Conservation (phyloP, 225 moss, liverwort and hornwort genomes). For the Antitrichia curtipendula region DNA sequence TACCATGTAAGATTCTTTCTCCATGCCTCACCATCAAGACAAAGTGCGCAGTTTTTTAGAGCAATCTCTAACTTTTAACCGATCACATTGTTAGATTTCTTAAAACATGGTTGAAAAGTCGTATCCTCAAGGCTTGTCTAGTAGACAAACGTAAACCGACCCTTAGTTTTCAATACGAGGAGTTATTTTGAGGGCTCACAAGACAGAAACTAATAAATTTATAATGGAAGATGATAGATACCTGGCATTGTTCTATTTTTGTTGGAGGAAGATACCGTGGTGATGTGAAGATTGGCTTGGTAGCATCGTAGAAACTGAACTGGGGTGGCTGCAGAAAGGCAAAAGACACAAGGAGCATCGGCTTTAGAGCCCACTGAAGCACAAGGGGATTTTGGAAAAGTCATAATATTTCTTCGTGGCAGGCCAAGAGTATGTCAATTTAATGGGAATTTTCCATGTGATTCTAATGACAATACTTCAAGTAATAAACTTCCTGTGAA, state of each 20-base stretch:
- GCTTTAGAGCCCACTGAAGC: neutral
- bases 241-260: slow-evolving; percentile 80
- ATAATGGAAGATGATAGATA: neutral
- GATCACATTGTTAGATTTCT: neutral
- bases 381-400: neutral
- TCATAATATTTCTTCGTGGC: neutral
- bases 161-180: neutral
- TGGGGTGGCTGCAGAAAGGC: slow-evolving; percentile 52
- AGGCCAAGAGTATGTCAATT: neutral
- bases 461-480: neutral
- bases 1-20: neutral
- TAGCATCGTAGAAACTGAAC: slow-evolving; percentile 84
- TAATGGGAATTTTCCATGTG: neutral
- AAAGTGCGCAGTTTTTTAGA: neutral
- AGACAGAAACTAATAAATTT: neutral
- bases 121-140: neutral
- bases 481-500: neutral
- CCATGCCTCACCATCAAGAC: neutral
- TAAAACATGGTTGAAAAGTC: neutral
- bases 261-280: slow-evolving; percentile 88
- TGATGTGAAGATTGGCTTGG: slow-evolving; percentile 91
- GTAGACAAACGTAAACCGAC: neutral
- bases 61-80: neutral
- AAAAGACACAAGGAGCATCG: neutral
- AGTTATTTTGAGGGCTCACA: neutral